These are phyloP conservation scores for Lichtheimia corymbifera DNA, from an alignment of 371 early-diverging fungal species.

Conservation along the genomic window DNA sequence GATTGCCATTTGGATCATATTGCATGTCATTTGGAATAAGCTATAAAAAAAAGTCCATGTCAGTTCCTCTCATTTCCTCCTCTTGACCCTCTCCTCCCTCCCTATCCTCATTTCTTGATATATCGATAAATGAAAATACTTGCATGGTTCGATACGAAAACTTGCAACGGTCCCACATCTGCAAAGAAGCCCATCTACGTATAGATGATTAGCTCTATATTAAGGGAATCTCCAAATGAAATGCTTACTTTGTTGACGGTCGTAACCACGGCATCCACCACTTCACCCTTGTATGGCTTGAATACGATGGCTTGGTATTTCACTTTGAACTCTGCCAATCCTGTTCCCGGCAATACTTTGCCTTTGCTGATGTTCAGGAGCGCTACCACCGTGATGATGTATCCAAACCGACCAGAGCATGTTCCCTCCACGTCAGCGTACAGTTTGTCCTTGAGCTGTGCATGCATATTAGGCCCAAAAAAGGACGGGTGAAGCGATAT, in stretches of 20 bases:
- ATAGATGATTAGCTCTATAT: neutral
- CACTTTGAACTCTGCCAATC: slow-evolving; percentile 92
- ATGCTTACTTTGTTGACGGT: slow-evolving; percentile 86
- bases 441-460: slow-evolving; percentile 76
- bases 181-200: slow-evolving; percentile 94
- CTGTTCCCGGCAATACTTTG: slow-evolving; percentile 83
- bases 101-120: neutral
- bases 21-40: slow-evolving; percentile 87
- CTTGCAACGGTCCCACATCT: slow-evolving; percentile 94
- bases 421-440: slow-evolving; percentile 95
- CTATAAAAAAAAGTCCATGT: slow-evolving; percentile 38
- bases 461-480: slow-evolving; percentile 85
- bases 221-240: neutral
- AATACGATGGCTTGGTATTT: slow-evolving; percentile 97
- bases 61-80: no score
- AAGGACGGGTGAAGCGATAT: slow-evolving; percentile 92
- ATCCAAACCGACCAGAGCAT: slow-evolving; percentile 92
- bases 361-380: slow-evolving; percentile 80
- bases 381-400: slow-evolving; percentile 89
- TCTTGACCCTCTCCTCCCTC: neutral
- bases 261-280: slow-evolving; percentile 94
- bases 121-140: slow-evolving; percentile 20
- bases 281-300: slow-evolving; percentile 97
- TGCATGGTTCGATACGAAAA: slow-evolving; percentile 95
- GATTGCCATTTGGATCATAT: slow-evolving; percentile 86